Evolutionary conservation across 2,329 filamentous ascomycete species (phyloP), one percentile per base, ranked within the genome.

Genomic region (Macrophomina tecta): DNA sequence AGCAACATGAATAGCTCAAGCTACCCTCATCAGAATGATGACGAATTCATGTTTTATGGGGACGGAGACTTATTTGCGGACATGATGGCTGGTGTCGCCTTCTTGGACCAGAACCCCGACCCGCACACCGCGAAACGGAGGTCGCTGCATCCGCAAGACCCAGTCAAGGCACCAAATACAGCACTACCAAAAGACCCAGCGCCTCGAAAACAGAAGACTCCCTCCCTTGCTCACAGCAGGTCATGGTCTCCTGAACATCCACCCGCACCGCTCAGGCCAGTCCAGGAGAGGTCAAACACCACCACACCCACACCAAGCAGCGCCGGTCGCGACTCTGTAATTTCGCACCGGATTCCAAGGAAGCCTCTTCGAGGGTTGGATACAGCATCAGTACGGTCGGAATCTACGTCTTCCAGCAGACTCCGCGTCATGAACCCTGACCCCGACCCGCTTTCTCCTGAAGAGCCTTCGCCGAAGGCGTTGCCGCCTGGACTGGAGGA

Each of bases 401-500:
- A 52, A 40, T 11, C 49, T 56, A 42, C 40, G 23, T 28, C 30
- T 18, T 38, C 40, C 38, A 61, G 23, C 23, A 23, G 28, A 40
- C 55, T 64, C 1, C 36, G 61, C 34, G 14, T 23, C 38, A 69
- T 9, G 23, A 28, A 34, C 14, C 68, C 30, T 5, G 68, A 4
- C 55, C 42, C 67, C 2, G 60, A 72, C 18, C 36, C 64, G 55
- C 48, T 40, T 65, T 32, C 38, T 46, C 9, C 52, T 52, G 56
- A 55, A 69, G n/a, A 51, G 32, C 14, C 45, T 11, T 11, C 55
- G 68, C 56, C 58, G 42, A 46, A 64, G 30, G 56, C n/a, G 7
- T 18, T 67, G 9, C 72, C 71, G 0, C 72, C 75, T 1, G 71
- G 64, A 14, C 77, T 72, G 66, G 72, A 77, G 55, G 77, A 74